Evolutionary conservation across 2,329 filamentous ascomycete genomes (phyloP).

Genomic region (Aspergillus fumigatiaffinis): DNA sequence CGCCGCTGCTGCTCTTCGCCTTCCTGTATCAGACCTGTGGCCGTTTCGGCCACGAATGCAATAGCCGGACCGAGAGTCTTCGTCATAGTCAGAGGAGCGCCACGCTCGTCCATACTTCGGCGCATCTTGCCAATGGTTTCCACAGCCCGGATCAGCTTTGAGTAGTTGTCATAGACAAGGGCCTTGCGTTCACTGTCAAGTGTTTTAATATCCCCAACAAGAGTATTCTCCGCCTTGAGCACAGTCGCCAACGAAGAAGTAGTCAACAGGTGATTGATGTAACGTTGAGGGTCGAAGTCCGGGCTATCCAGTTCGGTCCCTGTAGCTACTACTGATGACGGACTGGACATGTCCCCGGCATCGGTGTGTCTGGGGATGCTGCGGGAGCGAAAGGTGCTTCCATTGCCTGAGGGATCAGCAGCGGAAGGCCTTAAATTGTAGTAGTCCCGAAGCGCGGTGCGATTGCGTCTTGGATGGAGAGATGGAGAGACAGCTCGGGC

Average conservation of each 20-base stretch:
- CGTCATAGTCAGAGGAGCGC: constrained; percentile 44
- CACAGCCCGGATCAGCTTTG: constrained; percentile 91
- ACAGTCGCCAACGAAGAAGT: constrained; percentile 42
- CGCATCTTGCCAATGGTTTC: constrained; percentile 80
- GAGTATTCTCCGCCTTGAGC: constrained; percentile 42
- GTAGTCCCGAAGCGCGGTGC: constrained; percentile 86
- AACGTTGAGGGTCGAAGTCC: constrained; percentile 67
- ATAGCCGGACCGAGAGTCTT: constrained; percentile 42
- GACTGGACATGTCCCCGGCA: constrained; percentile 37
- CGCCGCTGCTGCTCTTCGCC: constrained; percentile 32
- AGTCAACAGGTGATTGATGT: constrained; percentile 40
- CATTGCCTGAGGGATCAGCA: constrained; percentile 28
- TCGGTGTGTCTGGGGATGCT: constrained; percentile 41
- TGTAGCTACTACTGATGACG: constrained; percentile 24
- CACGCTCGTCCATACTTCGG: constrained; percentile 44
- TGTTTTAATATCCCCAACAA: constrained; percentile 70
- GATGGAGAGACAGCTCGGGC: constrained; percentile 41
- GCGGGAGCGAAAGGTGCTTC: constrained; percentile 25
- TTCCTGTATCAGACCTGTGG: constrained; percentile 36
- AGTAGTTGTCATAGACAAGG: constrained; percentile 97
- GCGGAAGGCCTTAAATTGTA: constrained; percentile 69
- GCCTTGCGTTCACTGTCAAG: constrained; percentile 96
- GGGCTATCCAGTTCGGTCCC: constrained; percentile 65
- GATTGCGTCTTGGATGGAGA: constrained; percentile 58
- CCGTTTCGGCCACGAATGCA: constrained; percentile 43